These are phyloP conservation scores for Auricularia sp. DNA, from an alignment of 768 basidiomycete species.

Conservation along the genomic window DNA sequence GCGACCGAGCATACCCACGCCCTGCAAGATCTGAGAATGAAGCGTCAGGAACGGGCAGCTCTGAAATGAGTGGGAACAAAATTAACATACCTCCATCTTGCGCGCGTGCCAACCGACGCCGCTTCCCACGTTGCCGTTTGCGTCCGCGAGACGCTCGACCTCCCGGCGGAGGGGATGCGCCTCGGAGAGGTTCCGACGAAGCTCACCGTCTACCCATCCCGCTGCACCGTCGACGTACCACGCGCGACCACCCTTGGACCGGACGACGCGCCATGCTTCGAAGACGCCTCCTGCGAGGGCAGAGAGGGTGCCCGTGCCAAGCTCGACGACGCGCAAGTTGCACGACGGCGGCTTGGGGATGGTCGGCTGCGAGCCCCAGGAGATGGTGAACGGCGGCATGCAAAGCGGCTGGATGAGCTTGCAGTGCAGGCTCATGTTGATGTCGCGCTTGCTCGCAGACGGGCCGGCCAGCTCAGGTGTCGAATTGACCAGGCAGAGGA, in stretches of 20 bases:
- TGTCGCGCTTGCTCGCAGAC: conserved; percentile 26
- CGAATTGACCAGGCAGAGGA: conserved; percentile 71
- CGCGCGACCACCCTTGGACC: conserved; percentile 84
- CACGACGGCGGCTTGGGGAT: conserved; percentile 38
- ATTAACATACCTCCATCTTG: conserved; percentile 86
- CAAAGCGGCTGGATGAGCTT: conserved; percentile 73
- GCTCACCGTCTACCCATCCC: conserved; percentile 49
- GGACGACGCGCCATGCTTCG: conserved; percentile 79
- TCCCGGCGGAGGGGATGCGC: conserved; percentile 62
- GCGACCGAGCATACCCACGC: conserved; percentile 81
- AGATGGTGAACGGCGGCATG: conserved; percentile 65
- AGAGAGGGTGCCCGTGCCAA: conserved; percentile 59
- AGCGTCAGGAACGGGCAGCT: conserved; percentile 3
- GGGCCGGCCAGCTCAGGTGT: conserved; percentile 65
- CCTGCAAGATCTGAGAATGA: conserved; percentile 58
- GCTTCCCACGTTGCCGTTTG: conserved; percentile 83
- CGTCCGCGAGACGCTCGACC: conserved; percentile 61
- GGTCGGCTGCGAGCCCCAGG: conserved; percentile 16
- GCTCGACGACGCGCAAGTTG: conserved; percentile 76
- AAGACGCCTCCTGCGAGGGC: conserved; percentile 62
- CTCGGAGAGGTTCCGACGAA: conserved; percentile 47
- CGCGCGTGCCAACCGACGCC: conserved; percentile 91
- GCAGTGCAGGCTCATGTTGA: conserved; percentile 43
- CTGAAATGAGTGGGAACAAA: background rate
- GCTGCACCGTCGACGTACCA: conserved; percentile 91